Base-by-base conservation (phyloP, 1,284 basidiomycete genomes). In the Papiliotrema terrestris region DNA sequence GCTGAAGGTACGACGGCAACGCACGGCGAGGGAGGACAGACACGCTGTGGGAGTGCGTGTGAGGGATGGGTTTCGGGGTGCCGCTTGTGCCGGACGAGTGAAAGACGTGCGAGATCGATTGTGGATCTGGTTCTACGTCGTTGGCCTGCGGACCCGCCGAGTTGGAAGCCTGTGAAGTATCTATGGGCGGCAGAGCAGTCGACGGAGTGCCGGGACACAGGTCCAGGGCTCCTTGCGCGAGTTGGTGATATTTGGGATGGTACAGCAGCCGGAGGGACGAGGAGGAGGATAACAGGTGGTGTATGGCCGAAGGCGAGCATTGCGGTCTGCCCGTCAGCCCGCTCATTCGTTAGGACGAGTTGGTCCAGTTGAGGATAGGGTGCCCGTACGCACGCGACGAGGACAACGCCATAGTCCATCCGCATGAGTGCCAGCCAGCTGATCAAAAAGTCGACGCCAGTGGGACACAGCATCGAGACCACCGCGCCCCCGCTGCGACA, bases 1-100 rank as follows among this genome's bases (percentile, higher is more conserved):
- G 9, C 15, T 48, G 43, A 0, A 64, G 52, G 51, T 66, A 64
- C 8, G 59, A 52, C 17, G 66, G 62, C 1, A 57, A 57, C 26
- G 58, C 60, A 44, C 63, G 58, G 52, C 68, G 67, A 47, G 75
- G 66, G 54, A 74, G 60, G 57, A 68, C 43, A 44, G 66, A 29
- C 39, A 67, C 59, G 52, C 61, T 57, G n/a, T 53, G 44, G 4
- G 29, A 17, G 46, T 75, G 73, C 13, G 61, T 63, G n/a, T 71
- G 62, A 2, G 68, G 66, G 35, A 75, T 74, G 1, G 74, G 74
- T 60, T 79, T 78, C 9, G 76, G 78, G 0, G 67, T 69, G 1
- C 78, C 78, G 32, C 73, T 76, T 1, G 75, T 74, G 26, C 78
- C 77, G 8, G 69, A 73, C 1, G 77, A 75, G 50, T 79, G 78